Base-by-base conservation (phyloP, 768 basidiomycete genomes). In the Tricholoma sp. region DNA sequence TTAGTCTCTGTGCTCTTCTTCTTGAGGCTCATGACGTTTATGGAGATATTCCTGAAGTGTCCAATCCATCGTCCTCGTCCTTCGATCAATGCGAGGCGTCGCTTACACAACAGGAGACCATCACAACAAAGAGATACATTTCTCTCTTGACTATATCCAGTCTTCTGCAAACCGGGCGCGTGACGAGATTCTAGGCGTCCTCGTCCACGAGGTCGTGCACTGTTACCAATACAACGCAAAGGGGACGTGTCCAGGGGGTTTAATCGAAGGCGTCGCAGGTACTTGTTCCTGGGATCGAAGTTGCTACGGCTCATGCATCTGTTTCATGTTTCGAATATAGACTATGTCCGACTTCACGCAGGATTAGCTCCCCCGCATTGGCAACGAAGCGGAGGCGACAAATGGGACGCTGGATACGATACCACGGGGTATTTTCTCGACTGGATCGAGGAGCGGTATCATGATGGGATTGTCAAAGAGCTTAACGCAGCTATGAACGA, bases 261-360 rank as follows among this genome's bases (percentile, higher is more conserved):
- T 93, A 48, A 82, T 89, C 59, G 90, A 93, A 65, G 90, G 90
- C 17, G 77, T 93, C 28, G 90, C 89, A 67, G 89, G 89, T 86
- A 57, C 42, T 74, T 58, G 13, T 12, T 24, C 20, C 50, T 10
- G 13, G 34, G 11, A 20, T 31, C 18, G 4, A 8, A 36, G 34
- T 20, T 15, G 10, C 15, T 17, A 20, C 11, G 17, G 11, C 20
- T 17, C 34, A 6, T 29, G 39, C 28, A 52, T 54, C 42, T 15
- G 29, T 49, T 36, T 48, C 17, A 13, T 50, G 15, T 10, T 20
- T 29, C 28, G 36, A 36, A 48, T 44, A 12, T 64, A 86, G 90
- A 92, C 66, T 91, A 80, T 68, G 86, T 91, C 33, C 82, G 90
- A 54, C 70, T 88, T 32, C 76, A 76, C 39, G 79, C 81, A 7